phyloP scores from a whole-genome alignment of 1,284 basidiomycete genomes.

The Tylopilus sp. region DNA sequence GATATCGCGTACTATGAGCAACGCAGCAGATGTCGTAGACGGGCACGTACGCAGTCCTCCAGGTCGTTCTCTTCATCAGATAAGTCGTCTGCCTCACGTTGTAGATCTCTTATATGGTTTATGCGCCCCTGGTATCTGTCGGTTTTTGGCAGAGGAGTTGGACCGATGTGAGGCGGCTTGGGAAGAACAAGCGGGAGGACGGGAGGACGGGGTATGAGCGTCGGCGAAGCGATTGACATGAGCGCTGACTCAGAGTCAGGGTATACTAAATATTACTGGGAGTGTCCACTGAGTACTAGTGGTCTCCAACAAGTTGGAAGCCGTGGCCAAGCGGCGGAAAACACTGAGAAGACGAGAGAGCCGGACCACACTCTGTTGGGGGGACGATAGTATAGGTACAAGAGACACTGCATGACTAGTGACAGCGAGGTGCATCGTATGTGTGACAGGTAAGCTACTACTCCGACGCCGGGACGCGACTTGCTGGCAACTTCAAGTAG shows the following conservation, averaged over 20 bases:
- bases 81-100: slow-evolving; percentile 77
- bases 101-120: slow-evolving; percentile 61
- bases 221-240: slow-evolving; percentile 61
- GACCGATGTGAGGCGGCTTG: slow-evolving; percentile 59
- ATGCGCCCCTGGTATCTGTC: slow-evolving; percentile 50
- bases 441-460: too few relatives aligned
- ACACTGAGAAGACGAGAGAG: too few relatives aligned
- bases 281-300: too few relatives aligned
- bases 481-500: too few relatives aligned
- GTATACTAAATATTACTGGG: too few relatives aligned
- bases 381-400: too few relatives aligned
- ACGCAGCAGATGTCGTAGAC: not conserved
- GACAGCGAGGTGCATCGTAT: too few relatives aligned
- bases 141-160: slow-evolving; percentile 50
- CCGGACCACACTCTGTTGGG: too few relatives aligned
- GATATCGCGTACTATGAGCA: slow-evolving; percentile 2
- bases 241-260: not conserved
- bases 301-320: too few relatives aligned
- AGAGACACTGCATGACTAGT: too few relatives aligned
- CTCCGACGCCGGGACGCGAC: too few relatives aligned
- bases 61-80: slow-evolving; percentile 80
- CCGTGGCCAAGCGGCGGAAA: too few relatives aligned
- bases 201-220: slow-evolving; percentile 57
- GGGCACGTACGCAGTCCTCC: slow-evolving; percentile 56
- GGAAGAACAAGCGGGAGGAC: slow-evolving; percentile 64